Base-by-base conservation (phyloP, 768 basidiomycete genomes). In the Calvatia gigantea region DNA sequence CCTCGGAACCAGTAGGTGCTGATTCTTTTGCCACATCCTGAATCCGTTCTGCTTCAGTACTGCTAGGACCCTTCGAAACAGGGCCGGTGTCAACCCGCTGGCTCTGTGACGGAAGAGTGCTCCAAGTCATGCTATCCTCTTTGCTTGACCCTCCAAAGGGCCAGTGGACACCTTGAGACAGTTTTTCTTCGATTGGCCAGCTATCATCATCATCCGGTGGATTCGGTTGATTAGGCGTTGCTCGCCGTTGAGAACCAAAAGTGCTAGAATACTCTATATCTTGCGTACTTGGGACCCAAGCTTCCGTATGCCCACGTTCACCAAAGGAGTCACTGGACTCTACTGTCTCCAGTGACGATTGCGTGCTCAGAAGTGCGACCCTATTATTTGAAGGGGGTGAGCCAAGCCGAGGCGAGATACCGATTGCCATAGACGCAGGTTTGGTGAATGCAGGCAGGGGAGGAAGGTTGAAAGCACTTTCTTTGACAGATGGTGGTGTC, bases 101-200 rank as follows among this genome's bases (percentile, higher is more conserved):
- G 61, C 80, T 85, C 59, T 82, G 76, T 14, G 84, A 84, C 19
- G 83, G 85, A 50, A 78, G 64, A 15, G 86, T 85, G 60, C 85
- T 89, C 89, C 89, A 90, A 15, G 88, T 88, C 69, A 84, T 77
- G 58, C 82, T 86, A 61, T 89, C 88, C 44, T 89, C 87, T 56
- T 77, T 80, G 6, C 73, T 69, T 21, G 68, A 66, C 53, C 69
- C 75, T 27, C 78, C 80, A 60, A 84, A 85, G 14, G 80, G 80
- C 89, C 89, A 90, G 57, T 77, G 78, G 32, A 80, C 73, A 8
- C 74, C 76, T 35, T 74, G 73, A 0, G 78, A 72, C 53, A 86
- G 68, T 60, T 83, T 86, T 60, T 86, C 86, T 37, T 87, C 82
- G 25, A 87, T 69, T 8, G 85, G 86, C 88, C 87, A 91, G 64